These are phyloP conservation scores for Colletotrichum simmondsii DNA, from an alignment of 2,329 filamentous ascomycete genomes.

Conservation along the genomic window DNA sequence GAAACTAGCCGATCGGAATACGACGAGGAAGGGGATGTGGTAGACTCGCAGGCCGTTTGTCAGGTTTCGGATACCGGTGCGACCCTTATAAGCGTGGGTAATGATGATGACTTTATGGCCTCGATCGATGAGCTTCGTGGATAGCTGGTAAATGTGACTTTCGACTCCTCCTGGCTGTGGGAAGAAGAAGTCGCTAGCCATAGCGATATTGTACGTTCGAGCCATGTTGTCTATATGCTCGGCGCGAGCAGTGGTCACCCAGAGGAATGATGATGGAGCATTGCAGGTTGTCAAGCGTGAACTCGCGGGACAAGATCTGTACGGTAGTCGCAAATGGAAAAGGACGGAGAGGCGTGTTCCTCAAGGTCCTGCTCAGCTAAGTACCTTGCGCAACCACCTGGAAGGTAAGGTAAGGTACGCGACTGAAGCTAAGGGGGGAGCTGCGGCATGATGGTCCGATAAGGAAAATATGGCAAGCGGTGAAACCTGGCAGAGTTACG, in stretches of 20 bases:
- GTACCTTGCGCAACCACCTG: not conserved
- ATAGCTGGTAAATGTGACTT: slow-evolving; percentile 98
- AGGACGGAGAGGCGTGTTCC: not conserved
- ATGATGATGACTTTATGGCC: slow-evolving; percentile 99
- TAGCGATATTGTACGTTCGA: slow-evolving; percentile 76
- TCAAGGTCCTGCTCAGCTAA: not conserved
- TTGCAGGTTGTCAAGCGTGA: not conserved
- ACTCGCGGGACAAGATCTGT: not conserved
- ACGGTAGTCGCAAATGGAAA: not conserved
- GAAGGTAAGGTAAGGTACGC: too few relatives aligned
- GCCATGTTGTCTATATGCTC: slow-evolving; percentile 22
- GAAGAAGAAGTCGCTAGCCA: slow-evolving; percentile 99
- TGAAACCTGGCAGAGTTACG: slow-evolving; percentile 48
- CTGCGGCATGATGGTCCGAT: slow-evolving; percentile 32
- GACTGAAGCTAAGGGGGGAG: not conserved
- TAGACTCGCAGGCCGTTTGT: slow-evolving; percentile 99
- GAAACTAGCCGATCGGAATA: slow-evolving; percentile 93
- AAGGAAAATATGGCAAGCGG: slow-evolving; percentile 43
- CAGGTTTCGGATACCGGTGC: slow-evolving; percentile 92
- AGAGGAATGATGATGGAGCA: not conserved
- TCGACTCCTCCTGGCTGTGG: slow-evolving; percentile 96
- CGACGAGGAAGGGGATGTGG: slow-evolving; percentile 94
- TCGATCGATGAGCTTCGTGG: slow-evolving; percentile 94
- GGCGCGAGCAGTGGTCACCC: slow-evolving; percentile 13
- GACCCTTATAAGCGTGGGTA: slow-evolving; percentile 92